Base-by-base conservation (phyloP, 2,329 filamentous ascomycete genomes). In the Sclerotinia borealis region DNA sequence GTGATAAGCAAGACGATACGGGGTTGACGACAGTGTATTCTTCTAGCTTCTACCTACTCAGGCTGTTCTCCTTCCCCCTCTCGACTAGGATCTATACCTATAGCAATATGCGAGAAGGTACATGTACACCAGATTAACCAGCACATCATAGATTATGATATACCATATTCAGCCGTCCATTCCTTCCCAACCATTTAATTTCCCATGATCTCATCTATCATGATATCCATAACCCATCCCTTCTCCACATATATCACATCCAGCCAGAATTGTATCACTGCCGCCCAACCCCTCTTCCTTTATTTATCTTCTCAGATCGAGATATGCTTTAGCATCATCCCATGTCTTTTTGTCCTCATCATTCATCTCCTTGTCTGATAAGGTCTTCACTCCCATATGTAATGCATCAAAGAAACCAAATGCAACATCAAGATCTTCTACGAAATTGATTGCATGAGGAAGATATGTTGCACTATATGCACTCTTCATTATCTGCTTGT, bases 381-480 rank as follows among this genome's bases (percentile, higher is more conserved):
- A 72, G 11, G 78, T 79, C 73, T 83, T 80, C n/a, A 88, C 75
- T 48, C 85, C 85, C 25, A 78, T 78, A 67, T 82, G 78, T 41
- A 89, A 72, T 5, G 84, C 83, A 62, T 81, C 78, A 68, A 88
- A 82, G 71, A 88, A 86, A 39, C 78, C 78, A 67, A 81, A 83
- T 48, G 80, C 81, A 29, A 84, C 79, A 11, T 81, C 79, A 29
- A 89, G 76, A 72, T 89, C 86, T 52, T 86, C 84, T n/a, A 75
- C 75, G 66, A 87, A 80, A 51, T 84, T 76, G 45, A 82, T 79
- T 13, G 85, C 83, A 69, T 79, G 83, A 1, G 86, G 85, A n/a
- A 88, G 80, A 63, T 66, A 72, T 75, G 79, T 58, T 72, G 73
- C 27, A 34, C 65, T 80, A 71, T 87, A 87, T 8, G 76, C 75